Conservation (phyloP, 257 asterid genomes). For the Solanum ossicruentum region DNA sequence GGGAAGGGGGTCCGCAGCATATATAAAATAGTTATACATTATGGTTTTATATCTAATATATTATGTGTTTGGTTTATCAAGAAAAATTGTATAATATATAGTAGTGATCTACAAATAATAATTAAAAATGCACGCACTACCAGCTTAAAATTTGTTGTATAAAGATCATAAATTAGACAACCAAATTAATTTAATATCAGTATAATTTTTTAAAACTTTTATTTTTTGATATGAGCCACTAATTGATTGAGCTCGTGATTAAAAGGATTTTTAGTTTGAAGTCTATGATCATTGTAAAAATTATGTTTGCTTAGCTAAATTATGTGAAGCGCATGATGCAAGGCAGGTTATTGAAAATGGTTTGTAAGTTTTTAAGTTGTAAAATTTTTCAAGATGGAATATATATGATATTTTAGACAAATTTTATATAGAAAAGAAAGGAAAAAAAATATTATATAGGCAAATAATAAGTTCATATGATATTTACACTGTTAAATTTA, state of each 20-base stretch:
- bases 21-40: too few species aligned
- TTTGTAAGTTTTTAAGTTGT: not conserved
- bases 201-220: too few species aligned
- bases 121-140: not conserved
- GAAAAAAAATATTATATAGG: not conserved
- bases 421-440: not conserved
- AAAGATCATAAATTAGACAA: not conserved
- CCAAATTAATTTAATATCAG: too few species aligned
- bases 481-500: not conserved
- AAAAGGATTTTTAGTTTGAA: not conserved
- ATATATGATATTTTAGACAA: too few species aligned
- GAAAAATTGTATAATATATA: not conserved
- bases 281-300: too few species aligned
- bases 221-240: not conserved
- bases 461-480: not conserved
- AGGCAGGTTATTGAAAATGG: not conserved
- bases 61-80: not conserved
- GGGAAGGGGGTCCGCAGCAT: too few species aligned
- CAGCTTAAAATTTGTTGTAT: not conserved
- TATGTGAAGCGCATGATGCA: not conserved
- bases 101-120: not conserved
- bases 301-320: not conserved
- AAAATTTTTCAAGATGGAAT: not conserved
- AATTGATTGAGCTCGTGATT: not conserved
- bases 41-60: not conserved